phyloP scores from a whole-genome alignment of 257 asterid species.

The Gynochthodes officinalis region DNA sequence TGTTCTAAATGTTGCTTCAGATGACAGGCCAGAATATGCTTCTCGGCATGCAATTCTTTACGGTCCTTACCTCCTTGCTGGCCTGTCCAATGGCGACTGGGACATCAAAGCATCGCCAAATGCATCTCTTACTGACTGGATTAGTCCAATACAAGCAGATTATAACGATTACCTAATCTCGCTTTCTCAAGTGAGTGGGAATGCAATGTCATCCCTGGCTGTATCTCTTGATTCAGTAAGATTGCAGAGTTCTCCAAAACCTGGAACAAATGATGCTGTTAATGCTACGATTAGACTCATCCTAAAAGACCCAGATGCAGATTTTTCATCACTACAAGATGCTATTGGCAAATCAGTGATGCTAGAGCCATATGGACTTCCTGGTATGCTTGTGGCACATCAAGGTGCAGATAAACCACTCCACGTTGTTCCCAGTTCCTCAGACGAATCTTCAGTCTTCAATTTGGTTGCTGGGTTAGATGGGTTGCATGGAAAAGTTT shows the following conservation, averaged over 20 bases:
- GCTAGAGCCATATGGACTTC: conserved; percentile 63
- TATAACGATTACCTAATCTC: conserved; percentile 51
- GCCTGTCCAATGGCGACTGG: conserved; percentile 62
- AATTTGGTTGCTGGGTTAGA: conserved; percentile 50
- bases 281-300: conserved; percentile 56
- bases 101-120: conserved; percentile 41
- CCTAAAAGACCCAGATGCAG: conserved; percentile 6
- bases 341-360: conserved; percentile 37
- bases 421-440: conserved; percentile 26
- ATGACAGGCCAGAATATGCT: too few relatives aligned
- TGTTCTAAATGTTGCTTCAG: conserved; percentile 51
- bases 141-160: conserved; percentile 46
- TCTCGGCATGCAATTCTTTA: conserved; percentile 63
- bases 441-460: conserved; percentile 32
- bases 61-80: conserved; percentile 90
- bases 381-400: conserved; percentile 55
- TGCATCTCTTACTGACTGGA: conserved; percentile 42
- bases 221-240: conserved; percentile 39
- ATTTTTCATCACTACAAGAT: conserved; percentile 22
- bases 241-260: conserved; percentile 41
- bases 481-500: conserved; percentile 36
- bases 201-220: conserved; percentile 29
- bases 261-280: conserved; percentile 54
- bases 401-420: conserved; percentile 56
- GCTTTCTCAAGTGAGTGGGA: conserved; percentile 51